Percentiles rank a stretch among this genome's conserved stretches.
These are phyloP conservation scores for Musa troglodytarum DNA, from an alignment of 176 grass and related monocot genomes.

Conservation along the genomic window DNA sequence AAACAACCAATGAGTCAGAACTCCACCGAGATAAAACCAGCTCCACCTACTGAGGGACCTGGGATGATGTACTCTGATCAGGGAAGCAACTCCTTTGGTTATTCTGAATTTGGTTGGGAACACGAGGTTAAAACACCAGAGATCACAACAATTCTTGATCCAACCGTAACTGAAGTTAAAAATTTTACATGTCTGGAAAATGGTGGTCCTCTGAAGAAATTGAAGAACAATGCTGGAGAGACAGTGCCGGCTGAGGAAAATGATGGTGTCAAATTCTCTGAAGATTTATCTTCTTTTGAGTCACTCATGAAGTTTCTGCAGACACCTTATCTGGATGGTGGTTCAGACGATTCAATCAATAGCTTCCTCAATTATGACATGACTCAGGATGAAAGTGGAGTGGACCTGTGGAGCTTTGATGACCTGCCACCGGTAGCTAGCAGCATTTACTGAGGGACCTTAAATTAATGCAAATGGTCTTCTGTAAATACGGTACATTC, in stretches of 20 bases:
- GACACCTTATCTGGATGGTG: slow-evolving; percentile 31
- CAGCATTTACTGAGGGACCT: slow-evolving; percentile 31
- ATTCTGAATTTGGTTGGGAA: slow-evolving; percentile 40
- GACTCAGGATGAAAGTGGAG: slow-evolving; percentile 20
- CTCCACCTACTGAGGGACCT: slow-evolving; percentile 11
- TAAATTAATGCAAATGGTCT: slow-evolving; percentile 4
- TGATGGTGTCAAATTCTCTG: slow-evolving; percentile 13
- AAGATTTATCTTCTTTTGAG: slow-evolving; percentile 30
- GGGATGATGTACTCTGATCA: slow-evolving; percentile 38
- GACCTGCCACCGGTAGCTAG: slow-evolving; percentile 45
- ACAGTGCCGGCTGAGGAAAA: slow-evolving; percentile 32
- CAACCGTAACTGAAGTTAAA: slow-evolving; percentile 13
- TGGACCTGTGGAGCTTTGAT: slow-evolving; percentile 45
- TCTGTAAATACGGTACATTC: slow-evolving; percentile 1
- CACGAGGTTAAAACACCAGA: slow-evolving; percentile 37
- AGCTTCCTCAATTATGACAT: slow-evolving; percentile 27
- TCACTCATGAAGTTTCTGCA: slow-evolving; percentile 42
- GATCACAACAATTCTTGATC: slow-evolving; percentile 34
- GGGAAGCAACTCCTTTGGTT: slow-evolving; percentile 45
- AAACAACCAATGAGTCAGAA: slow-evolving; percentile 20
- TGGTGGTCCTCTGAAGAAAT: slow-evolving; percentile 30
- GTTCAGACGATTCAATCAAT: slow-evolving; percentile 42
- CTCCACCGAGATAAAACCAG: slow-evolving; percentile 14
- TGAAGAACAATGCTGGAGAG: slow-evolving; percentile 38
- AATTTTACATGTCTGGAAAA: slow-evolving; percentile 25